phyloP scores from a whole-genome alignment of 2,329 filamentous ascomycete genomes.

The Zymoseptoria pseudotritici region DNA sequence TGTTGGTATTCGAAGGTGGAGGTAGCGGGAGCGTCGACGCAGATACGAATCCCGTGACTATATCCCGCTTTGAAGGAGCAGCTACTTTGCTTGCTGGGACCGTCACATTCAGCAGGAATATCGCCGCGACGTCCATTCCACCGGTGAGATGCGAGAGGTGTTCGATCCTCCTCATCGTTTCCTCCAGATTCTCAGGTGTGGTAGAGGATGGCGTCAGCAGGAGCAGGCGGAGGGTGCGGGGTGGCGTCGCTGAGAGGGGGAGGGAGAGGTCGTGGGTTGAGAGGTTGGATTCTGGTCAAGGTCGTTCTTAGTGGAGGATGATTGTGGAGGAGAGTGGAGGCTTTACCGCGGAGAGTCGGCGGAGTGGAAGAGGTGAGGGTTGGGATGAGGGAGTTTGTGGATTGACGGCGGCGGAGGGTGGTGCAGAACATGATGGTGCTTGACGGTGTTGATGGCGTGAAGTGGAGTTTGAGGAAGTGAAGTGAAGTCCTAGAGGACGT shows the following conservation, averaged over 20 bases:
- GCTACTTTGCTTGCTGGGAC: neutral
- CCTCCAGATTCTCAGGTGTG: slow-evolving; percentile 10
- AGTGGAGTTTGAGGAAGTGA: neutral
- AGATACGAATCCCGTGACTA: neutral
- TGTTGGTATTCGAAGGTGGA: neutral
- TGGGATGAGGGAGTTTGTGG: slow-evolving; percentile 33
- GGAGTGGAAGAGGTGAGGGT: slow-evolving; percentile 19
- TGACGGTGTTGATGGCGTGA: too few relatives aligned
- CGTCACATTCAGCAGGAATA: slow-evolving; percentile 25
- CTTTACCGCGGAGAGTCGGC: slow-evolving; percentile 28
- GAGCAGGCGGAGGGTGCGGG: slow-evolving; percentile 23
- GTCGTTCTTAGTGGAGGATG: neutral
- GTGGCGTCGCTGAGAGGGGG: slow-evolving; percentile 12
- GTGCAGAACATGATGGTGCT: slow-evolving; percentile 33
- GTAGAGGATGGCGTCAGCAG: slow-evolving; percentile 26
- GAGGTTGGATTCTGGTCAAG: slow-evolving; percentile 23
- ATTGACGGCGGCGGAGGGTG: slow-evolving; percentile 32
- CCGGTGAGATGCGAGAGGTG: slow-evolving; percentile 26
- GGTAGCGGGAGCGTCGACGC: neutral
- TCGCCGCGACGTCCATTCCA: slow-evolving; percentile 23
- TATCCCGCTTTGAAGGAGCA: slow-evolving; percentile 12
- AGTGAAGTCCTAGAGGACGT: neutral
- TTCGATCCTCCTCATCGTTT: slow-evolving; percentile 25
- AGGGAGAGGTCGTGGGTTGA: slow-evolving; percentile 33
- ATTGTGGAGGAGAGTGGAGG: neutral